Conservation (phyloP, 192 early-diverging fungal species). For the Entomortierella lignicola region DNA sequence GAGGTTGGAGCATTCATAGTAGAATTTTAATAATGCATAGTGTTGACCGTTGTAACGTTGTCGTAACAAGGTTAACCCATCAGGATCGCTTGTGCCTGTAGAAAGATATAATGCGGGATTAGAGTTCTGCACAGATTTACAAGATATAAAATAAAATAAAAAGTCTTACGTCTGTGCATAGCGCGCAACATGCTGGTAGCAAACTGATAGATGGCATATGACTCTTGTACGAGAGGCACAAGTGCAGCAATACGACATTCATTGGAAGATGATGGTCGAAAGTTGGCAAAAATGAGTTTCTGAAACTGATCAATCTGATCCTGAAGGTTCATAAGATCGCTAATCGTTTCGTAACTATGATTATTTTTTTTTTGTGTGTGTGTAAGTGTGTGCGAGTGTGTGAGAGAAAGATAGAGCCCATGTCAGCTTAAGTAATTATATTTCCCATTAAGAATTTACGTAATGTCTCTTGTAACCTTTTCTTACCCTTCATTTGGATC, state of each 20-base stretch:
- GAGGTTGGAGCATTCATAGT: constrained; percentile 90
- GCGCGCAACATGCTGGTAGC: constrained; percentile 96
- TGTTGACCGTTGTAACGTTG: constrained; percentile 90
- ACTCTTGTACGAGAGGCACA: constrained; percentile 97
- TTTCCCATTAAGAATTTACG: neutral
- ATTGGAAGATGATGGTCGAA: constrained; percentile 85
- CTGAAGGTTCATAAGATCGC: constrained; percentile 90
- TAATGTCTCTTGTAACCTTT: too few species aligned
- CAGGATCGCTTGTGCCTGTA: constrained; percentile 69
- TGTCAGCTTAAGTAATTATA: too few species aligned
- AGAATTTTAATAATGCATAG: constrained; percentile 89
- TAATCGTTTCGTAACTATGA: constrained; percentile 97
- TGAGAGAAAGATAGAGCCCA: neutral
- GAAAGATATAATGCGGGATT: too few species aligned
- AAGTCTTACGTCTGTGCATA: constrained; percentile 84
- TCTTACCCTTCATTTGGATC: constrained; percentile 97
- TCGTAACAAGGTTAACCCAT: constrained; percentile 89
- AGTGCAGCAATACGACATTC: constrained; percentile 95
- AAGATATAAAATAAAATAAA: too few species aligned
- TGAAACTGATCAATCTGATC: constrained; percentile 94
- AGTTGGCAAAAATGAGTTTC: constrained; percentile 87
- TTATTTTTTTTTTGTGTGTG: too few species aligned
- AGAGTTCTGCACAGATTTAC: too few species aligned
- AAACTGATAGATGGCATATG: constrained; percentile 95
- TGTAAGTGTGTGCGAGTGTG: too few species aligned